phyloP scores from a whole-genome alignment of 164 flowering plant species.

The Buxus sempervirens region DNA sequence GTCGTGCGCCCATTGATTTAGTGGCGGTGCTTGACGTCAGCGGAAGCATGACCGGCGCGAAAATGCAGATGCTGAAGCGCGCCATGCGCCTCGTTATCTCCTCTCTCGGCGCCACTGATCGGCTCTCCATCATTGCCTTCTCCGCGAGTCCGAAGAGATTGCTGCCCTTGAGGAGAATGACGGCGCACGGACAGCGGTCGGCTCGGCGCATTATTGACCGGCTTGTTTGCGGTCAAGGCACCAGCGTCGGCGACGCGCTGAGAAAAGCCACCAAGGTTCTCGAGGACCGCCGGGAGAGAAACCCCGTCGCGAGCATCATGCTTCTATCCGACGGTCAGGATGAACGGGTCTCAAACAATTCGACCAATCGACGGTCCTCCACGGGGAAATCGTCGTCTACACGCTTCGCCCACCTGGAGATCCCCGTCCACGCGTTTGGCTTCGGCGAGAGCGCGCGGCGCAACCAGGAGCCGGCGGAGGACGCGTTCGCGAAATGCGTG shows the following conservation, averaged over 20 bases:
- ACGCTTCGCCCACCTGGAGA: slow-evolving; percentile 84
- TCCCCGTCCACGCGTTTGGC: slow-evolving; percentile 66
- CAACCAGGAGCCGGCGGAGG: slow-evolving; percentile 56
- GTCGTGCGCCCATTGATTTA: slow-evolving; percentile 76
- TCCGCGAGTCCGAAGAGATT: slow-evolving; percentile 50
- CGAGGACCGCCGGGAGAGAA: slow-evolving; percentile 84
- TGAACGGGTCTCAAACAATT: slow-evolving; percentile 22
- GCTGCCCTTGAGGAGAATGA: slow-evolving; percentile 74
- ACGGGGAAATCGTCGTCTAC: slow-evolving; percentile 45
- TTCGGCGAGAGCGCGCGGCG: slow-evolving; percentile 35
- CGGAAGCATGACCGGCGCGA: slow-evolving; percentile 41
- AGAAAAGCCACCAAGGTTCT: slow-evolving; percentile 74
- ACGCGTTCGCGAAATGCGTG: slow-evolving; percentile 76
- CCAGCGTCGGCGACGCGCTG: slow-evolving; percentile 65
- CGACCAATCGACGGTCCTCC: slow-evolving; percentile 23
- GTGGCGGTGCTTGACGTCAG: slow-evolving; percentile 73
- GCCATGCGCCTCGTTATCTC: slow-evolving; percentile 66
- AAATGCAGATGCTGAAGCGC: slow-evolving; percentile 55
- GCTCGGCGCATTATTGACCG: slow-evolving; percentile 71
- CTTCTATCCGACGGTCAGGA: slow-evolving; percentile 84
- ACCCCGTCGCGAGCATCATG: slow-evolving; percentile 85
- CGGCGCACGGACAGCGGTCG: slow-evolving; percentile 59
- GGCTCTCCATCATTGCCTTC: slow-evolving; percentile 76
- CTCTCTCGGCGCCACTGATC: slow-evolving; percentile 62
- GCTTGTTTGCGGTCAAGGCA: slow-evolving; percentile 59